Conservation (phyloP, 2,329 filamentous ascomycete species). For the Coniochaeta sp. region DNA sequence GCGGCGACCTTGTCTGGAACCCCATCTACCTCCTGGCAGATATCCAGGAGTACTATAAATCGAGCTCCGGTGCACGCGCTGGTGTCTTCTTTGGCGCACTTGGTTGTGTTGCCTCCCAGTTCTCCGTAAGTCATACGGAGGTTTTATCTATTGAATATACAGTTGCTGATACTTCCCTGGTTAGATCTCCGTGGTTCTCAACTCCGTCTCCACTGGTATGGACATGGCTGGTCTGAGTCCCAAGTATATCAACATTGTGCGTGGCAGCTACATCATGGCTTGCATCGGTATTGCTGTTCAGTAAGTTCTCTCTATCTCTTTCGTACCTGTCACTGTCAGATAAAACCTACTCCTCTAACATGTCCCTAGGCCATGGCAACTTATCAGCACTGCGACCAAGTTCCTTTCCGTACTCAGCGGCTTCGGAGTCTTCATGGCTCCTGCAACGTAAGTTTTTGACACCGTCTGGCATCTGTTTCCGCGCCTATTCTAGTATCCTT, state of each 20-base stretch:
- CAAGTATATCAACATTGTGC: constrained; percentile 28
- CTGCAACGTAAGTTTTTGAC: constrained; percentile 22
- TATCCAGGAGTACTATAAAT: constrained; percentile 16
- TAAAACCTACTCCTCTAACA: constrained; percentile 18
- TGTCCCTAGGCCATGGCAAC: constrained; percentile 30
- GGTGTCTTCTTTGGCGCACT: constrained; percentile 18
- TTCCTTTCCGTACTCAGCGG: constrained; percentile 21
- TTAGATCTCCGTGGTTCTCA: constrained; percentile 15
- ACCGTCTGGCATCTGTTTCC: neutral
- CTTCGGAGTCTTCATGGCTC: constrained; percentile 35
- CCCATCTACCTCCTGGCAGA: constrained; percentile 15
- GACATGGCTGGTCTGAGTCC: constrained; percentile 30
- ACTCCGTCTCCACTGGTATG: constrained; percentile 35
- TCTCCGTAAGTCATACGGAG: constrained; percentile 12
- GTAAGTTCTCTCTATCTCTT: constrained; percentile 5
- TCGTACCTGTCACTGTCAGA: neutral
- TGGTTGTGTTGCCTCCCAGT: constrained; percentile 17
- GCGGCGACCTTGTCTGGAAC: constrained; percentile 17
- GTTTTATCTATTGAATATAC: neutral
- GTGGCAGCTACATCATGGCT: constrained; percentile 28
- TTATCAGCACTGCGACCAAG: constrained; percentile 27
- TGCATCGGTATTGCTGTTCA: constrained; percentile 21
- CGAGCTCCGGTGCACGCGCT: constrained; percentile 13
- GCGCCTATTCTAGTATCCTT: constrained; percentile 28
- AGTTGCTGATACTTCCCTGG: neutral